Percentiles rank a stretch among this genome's conserved stretches.
Conservation (phyloP, 2,329 filamentous ascomycete species). For the Aspergillus brasiliensis region DNA sequence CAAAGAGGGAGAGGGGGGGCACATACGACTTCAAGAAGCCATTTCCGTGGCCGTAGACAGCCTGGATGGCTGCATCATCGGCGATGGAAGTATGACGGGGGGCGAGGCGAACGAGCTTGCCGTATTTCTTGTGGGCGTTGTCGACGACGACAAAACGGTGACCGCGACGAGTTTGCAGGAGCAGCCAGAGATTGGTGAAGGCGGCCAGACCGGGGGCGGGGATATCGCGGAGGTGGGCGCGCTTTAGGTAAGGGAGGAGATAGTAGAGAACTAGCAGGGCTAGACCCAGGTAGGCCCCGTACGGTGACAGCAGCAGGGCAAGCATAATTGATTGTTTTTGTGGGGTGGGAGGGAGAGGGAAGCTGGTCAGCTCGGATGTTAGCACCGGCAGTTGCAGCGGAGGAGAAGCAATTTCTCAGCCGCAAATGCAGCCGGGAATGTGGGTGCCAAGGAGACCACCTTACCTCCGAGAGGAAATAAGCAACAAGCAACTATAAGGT, state of each 20-base stretch:
- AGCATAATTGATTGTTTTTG: constrained; percentile 25
- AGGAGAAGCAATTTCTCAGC: constrained; percentile 17
- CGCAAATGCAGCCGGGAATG: neutral
- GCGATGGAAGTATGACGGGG: constrained; percentile 83
- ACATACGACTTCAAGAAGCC: constrained; percentile 71
- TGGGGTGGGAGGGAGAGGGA: neutral
- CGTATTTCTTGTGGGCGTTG: constrained; percentile 71
- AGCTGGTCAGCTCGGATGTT: too few species aligned
- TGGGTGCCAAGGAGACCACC: too few species aligned
- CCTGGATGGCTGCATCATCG: constrained; percentile 73
- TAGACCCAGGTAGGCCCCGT: constrained; percentile 45
- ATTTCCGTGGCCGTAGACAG: constrained; percentile 79
- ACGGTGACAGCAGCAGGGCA: constrained; percentile 26
- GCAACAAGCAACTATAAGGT: too few species aligned
- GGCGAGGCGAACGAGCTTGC: constrained; percentile 79
- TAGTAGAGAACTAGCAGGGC: constrained; percentile 57
- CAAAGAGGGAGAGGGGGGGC: neutral
- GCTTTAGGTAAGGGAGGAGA: constrained; percentile 59
- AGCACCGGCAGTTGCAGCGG: too few species aligned
- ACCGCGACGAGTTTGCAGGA: constrained; percentile 67
- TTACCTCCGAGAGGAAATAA: too few species aligned
- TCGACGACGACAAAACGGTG: constrained; percentile 68
- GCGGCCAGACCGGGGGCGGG: constrained; percentile 58
- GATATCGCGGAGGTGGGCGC: constrained; percentile 55
- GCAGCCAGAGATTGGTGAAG: constrained; percentile 80